Conservation (phyloP, 176 grass and related monocot species). For the Aegilops longissima region DNA sequence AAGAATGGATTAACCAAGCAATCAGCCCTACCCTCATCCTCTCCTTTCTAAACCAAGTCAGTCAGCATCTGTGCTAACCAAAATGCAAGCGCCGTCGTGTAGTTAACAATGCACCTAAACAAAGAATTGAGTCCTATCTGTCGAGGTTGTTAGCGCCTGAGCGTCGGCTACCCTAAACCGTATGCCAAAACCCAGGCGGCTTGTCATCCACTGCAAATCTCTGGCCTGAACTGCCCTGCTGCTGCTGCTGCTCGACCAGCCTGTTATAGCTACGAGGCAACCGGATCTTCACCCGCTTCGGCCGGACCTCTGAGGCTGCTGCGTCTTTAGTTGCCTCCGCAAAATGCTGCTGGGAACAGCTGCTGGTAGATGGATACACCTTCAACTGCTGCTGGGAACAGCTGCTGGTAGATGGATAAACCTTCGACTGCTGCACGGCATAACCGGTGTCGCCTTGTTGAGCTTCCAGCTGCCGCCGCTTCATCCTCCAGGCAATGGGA, state of each 20-base stretch:
- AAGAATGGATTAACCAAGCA: slow-evolving; percentile 55
- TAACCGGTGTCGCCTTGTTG: slow-evolving; percentile 2
- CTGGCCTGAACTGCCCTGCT: slow-evolving; percentile 32
- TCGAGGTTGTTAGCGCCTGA: slow-evolving; percentile 51
- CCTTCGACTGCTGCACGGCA: slow-evolving; percentile 14
- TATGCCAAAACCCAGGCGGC: slow-evolving; percentile 27
- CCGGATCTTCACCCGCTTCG: slow-evolving; percentile 55
- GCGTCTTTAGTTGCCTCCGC: slow-evolving; percentile 24
- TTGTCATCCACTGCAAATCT: slow-evolving; percentile 40
- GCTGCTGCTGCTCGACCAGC: slow-evolving; percentile 16
- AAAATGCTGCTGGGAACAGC: slow-evolving; percentile 21
- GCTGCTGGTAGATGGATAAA: not conserved
- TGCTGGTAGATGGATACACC: slow-evolving; percentile 7
- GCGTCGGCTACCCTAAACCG: slow-evolving; percentile 34
- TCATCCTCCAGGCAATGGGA: slow-evolving; percentile 48
- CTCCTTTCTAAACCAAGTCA: slow-evolving; percentile 38
- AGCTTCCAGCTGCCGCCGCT: slow-evolving; percentile 31
- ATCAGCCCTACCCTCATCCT: slow-evolving; percentile 7
- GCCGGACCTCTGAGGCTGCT: slow-evolving; percentile 23
- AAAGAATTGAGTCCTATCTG: slow-evolving; percentile 30
- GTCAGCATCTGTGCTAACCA: slow-evolving; percentile 41
- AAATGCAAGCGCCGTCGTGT: slow-evolving; percentile 17
- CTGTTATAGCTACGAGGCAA: slow-evolving; percentile 16
- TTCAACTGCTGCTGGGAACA: slow-evolving; percentile 29
- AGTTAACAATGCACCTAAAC: slow-evolving; percentile 45